These are phyloP conservation scores for Botrytis squamosa DNA, from an alignment of 2,329 filamentous ascomycete species.

Conservation along the genomic window DNA sequence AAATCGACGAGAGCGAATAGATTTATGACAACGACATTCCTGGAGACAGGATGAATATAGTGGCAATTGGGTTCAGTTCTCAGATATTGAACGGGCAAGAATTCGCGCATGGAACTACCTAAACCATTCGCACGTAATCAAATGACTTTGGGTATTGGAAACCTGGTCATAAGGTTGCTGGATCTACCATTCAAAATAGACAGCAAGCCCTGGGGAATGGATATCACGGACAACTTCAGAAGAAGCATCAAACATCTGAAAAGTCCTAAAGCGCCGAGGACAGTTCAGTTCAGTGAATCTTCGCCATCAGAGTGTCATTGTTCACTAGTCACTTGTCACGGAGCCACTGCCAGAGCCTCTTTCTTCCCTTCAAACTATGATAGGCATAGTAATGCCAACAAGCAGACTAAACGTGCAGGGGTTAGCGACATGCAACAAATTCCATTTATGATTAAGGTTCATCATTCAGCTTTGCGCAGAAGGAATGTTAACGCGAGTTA, in stretches of 20 bases:
- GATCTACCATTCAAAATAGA: not conserved
- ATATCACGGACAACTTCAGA: not conserved
- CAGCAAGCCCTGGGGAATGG: not conserved
- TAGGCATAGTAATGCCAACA: not conserved
- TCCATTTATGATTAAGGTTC: not conserved
- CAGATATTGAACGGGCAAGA: not conserved
- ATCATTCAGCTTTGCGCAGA: not conserved
- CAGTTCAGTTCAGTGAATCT: not conserved
- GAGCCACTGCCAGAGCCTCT: not conserved
- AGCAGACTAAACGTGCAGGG: not conserved
- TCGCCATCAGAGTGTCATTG: not conserved
- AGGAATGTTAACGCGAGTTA: not conserved
- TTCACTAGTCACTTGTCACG: not conserved
- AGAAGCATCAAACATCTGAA: not conserved
- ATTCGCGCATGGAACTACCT: not conserved
- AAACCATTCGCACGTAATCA: not conserved
- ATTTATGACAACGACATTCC: not conserved
- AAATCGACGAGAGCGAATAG: not conserved
- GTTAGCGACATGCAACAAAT: not conserved
- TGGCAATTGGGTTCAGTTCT: not conserved
- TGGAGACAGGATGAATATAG: not conserved
- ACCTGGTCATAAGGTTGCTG: not conserved
- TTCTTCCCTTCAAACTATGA: not conserved
- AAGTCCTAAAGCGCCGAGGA: not conserved
- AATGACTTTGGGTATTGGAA: not conserved